A percentile compares a stretch with the other conserved stretches of the same genome.
phyloP scores from a whole-genome alignment of 2,329 filamentous ascomycete genomes.

The Metarhizium guizhouense region DNA sequence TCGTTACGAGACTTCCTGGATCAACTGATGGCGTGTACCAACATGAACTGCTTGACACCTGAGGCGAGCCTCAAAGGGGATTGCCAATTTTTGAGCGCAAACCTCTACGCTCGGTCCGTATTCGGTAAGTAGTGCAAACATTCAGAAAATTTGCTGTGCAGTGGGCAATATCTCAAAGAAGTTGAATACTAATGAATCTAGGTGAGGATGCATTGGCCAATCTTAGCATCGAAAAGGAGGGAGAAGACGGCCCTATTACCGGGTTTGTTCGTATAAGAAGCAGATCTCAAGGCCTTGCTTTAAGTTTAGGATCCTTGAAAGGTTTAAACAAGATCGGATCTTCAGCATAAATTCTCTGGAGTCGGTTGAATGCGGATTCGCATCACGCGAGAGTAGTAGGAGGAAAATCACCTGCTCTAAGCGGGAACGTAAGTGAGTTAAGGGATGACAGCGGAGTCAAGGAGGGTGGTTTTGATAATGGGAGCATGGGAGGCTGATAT shows the following conservation, averaged over 20 bases:
- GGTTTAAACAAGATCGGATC: slow-evolving; percentile 74
- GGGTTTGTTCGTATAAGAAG: slow-evolving; percentile 97
- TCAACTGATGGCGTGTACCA: slow-evolving; percentile 93
- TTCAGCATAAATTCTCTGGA: slow-evolving; percentile 14
- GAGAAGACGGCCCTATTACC: slow-evolving; percentile 87
- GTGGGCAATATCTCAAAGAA: background rate
- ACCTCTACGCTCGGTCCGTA: slow-evolving; percentile 91
- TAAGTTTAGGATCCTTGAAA: slow-evolving; percentile 91
- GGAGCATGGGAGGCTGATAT: background rate
- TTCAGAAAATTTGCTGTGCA: background rate
- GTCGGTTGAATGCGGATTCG: too few species aligned
- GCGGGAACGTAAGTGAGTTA: background rate
- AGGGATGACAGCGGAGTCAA: background rate
- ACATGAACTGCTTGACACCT: slow-evolving; percentile 96
- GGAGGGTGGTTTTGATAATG: background rate
- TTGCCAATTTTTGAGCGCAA: slow-evolving; percentile 95
- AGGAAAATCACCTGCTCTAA: background rate
- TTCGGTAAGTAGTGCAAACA: slow-evolving; percentile 65
- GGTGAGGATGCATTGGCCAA: slow-evolving; percentile 98
- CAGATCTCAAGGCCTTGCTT: slow-evolving; percentile 86
- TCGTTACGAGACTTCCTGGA: slow-evolving; percentile 84
- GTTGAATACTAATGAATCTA: slow-evolving; percentile 30
- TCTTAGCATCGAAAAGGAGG: slow-evolving; percentile 94
- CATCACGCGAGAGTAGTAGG: background rate
- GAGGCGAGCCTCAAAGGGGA: slow-evolving; percentile 95